phyloP scores from a whole-genome alignment of 2,329 filamentous ascomycete genomes.

The Cucurbitaria berberidis region DNA sequence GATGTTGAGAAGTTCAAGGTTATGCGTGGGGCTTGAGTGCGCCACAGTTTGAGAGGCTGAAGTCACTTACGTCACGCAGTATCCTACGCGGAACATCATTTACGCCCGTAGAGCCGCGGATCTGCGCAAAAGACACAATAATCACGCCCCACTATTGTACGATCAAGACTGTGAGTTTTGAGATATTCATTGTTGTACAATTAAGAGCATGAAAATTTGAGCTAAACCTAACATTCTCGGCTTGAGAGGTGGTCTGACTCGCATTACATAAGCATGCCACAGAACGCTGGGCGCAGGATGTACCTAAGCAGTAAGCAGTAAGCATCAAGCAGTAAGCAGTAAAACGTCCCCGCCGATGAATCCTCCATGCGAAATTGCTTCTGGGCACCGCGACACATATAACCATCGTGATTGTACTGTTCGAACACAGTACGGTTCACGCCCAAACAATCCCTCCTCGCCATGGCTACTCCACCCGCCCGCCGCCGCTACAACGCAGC shows the following conservation, averaged over 20 bases:
- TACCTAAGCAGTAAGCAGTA: too few relatives aligned
- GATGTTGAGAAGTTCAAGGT: not conserved
- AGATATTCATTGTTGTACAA: too few relatives aligned
- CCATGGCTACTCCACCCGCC: conserved; percentile 13
- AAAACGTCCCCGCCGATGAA: too few relatives aligned
- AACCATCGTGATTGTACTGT: not conserved
- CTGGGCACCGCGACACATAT: not conserved
- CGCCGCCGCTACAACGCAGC: conserved; percentile 17
- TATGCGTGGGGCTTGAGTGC: too few relatives aligned
- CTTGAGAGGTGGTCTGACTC: not conserved
- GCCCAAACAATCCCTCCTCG: conserved; percentile 7
- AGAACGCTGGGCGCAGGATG: too few relatives aligned
- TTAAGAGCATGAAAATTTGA: too few relatives aligned
- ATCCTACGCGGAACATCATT: not conserved
- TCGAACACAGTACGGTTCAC: not conserved
- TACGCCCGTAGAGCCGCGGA: not conserved
- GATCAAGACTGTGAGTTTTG: too few relatives aligned
- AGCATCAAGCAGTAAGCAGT: too few relatives aligned
- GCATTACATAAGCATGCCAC: not conserved
- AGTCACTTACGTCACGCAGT: conserved; percentile 11
- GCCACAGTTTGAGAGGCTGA: not conserved
- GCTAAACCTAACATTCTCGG: not conserved
- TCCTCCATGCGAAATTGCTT: too few relatives aligned
- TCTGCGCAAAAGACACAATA: not conserved
- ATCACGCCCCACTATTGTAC: not conserved